Evolutionary conservation across 202 grass and related monocot genomes (phyloP), one percentile per base, ranked within the genome.

Genomic region (Carex arenaria): DNA sequence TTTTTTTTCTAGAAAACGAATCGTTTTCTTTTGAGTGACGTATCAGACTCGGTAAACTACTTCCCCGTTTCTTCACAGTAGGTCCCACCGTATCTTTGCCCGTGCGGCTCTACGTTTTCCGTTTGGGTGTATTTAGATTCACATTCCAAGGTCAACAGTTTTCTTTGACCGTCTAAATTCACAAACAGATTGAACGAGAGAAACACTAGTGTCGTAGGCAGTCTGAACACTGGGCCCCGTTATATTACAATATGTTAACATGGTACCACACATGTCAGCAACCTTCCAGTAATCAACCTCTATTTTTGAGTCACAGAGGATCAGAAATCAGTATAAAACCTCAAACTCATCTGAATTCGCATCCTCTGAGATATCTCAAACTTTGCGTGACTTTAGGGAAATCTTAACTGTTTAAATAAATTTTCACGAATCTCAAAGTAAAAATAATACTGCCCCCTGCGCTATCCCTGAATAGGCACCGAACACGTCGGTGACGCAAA

Each of bases 1-100:
- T 10, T 45, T 47, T 47, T 47, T 10, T 47, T 47, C 10, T 42
- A 7, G 6, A 42, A 17, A 51, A 51, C 28, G 11, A 52, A 52
- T 72, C 20, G 10, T 72, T 72, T 72, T 30, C 4, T 72, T 72
- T 72, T 30, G 70, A 74, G 70, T 74, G 20, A 53, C 70, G 45
- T 74, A 30, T 74, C 22, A 4, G 45, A 53, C 45, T 74, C 20
- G 15, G 19, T 11, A 72, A 18, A 26, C n/a, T 20, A 51, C 69
- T 72, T 17, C 11, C 0, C 22, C 5, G 9, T n/a, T 42, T 68
- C 22, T 26, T 73, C 45, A 4, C 4, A 10, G 45, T 74, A 4
- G 45, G 22, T 53, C 70, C 20, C 3, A 73, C 22, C 23, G 67
- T 47, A 47, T 74, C 19, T 17, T 53, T 28, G 2, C 19, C 12